Evolutionary conservation across 2,329 filamentous ascomycete species (phyloP).

Genomic region (Alternaria triticina): DNA sequence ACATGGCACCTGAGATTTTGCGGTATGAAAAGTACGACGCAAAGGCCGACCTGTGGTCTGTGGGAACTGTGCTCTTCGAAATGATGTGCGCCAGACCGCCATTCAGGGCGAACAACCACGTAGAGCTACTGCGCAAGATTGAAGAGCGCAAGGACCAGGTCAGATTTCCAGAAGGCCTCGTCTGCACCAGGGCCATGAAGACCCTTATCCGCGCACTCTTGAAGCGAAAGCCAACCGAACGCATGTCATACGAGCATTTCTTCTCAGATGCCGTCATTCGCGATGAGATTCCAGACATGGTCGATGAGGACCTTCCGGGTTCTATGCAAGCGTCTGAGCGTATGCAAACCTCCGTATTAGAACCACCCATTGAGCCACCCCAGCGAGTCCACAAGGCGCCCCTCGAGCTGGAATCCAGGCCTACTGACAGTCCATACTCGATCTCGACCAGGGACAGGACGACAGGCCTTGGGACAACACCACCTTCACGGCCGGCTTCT

Average conservation of each 20-base stretch:
- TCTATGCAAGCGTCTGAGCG: conserved; percentile 33
- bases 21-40: conserved; percentile 97
- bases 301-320: conserved; percentile 72
- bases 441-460: conserved; percentile 41
- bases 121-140: conserved; percentile 90
- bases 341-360: conserved; percentile 35
- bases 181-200: conserved; percentile 78
- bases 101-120: conserved; percentile 91
- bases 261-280: conserved; percentile 78
- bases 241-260: conserved; percentile 85
- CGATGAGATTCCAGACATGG: conserved; percentile 77
- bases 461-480: conserved; percentile 35
- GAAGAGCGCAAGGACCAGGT: conserved; percentile 87
- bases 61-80: conserved; percentile 93
- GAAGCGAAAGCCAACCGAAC: conserved; percentile 83
- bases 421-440: conserved; percentile 39
- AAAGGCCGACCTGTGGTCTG: conserved; percentile 96
- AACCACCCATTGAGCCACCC: conserved; percentile 30
- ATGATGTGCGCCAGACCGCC: conserved; percentile 92
- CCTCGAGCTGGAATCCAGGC: conserved; percentile 33
- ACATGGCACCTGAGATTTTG: conserved; percentile 98
- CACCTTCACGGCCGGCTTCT: conserved; percentile 43
- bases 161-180: conserved; percentile 75
- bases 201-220: conserved; percentile 78
- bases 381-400: conserved; percentile 39